Conservation (phyloP, 129 eudicot genomes). For the Flaveria brownii region DNA sequence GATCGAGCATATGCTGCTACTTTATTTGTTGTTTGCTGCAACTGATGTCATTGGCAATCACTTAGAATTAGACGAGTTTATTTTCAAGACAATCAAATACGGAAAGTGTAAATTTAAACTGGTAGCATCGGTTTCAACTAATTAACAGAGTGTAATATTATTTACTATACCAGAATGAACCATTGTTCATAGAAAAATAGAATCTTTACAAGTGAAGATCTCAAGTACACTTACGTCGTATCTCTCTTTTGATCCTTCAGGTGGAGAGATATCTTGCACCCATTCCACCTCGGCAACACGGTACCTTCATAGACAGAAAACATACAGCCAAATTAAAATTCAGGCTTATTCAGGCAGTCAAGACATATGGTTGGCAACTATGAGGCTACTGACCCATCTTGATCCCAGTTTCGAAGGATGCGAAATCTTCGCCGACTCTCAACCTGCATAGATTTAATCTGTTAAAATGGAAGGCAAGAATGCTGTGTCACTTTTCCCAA, state of each 20-base stretch:
- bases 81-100: slow-evolving; percentile 2
- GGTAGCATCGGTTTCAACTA: not conserved
- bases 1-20: slow-evolving; percentile 72
- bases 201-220: slow-evolving; percentile 12
- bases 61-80: not conserved
- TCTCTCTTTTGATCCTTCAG: slow-evolving; percentile 71
- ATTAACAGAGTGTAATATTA: not conserved
- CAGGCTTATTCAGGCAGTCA: not conserved
- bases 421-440: slow-evolving; percentile 93
- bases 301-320: slow-evolving; percentile 54
- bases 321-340: slow-evolving; percentile 6
- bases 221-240: slow-evolving; percentile 54
- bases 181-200: not conserved
- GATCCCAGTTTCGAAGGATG: slow-evolving; percentile 84
- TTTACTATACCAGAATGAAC: not conserved
- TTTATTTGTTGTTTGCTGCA: slow-evolving; percentile 57
- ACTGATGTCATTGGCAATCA: slow-evolving; percentile 41
- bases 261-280: slow-evolving; percentile 72
- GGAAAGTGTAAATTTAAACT: slow-evolving; percentile 10
- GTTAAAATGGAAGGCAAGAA: not conserved
- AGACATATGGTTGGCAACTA: slow-evolving; percentile 3
- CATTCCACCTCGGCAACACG: slow-evolving; percentile 95
- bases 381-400: slow-evolving; percentile 79
- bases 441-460: slow-evolving; percentile 54
- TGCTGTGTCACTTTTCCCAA: not conserved